phyloP scores from a whole-genome alignment of 139 green algal genomes.

The Chlamydomonas incerta region DNA sequence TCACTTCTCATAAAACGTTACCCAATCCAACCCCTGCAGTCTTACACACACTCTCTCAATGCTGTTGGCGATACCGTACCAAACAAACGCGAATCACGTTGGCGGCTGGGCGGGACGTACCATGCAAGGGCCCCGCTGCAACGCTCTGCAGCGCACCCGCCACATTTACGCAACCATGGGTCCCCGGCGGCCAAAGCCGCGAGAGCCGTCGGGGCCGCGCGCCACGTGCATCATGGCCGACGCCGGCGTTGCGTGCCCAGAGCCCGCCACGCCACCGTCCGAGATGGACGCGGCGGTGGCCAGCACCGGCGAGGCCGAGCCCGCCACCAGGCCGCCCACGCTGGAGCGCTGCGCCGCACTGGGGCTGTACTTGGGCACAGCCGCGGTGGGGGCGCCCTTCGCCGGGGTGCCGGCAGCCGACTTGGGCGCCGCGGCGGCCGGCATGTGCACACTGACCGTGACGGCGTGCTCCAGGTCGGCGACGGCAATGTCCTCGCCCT shows the following conservation, averaged over 20 bases:
- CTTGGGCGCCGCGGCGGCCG: neutral
- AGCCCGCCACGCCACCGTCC: neutral
- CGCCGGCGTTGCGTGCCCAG: neutral
- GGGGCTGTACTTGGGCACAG: neutral
- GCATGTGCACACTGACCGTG: neutral
- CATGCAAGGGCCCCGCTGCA: no score
- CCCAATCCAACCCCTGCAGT: no score
- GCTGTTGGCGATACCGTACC: no score
- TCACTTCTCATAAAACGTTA: no score
- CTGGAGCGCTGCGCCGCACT: neutral
- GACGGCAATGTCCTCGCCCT: neutral
- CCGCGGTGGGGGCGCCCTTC: neutral
- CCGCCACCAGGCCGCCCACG: no score
- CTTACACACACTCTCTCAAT: no score
- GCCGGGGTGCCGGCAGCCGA: neutral
- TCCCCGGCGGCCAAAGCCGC: constrained; percentile 36
- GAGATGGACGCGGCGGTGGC: neutral
- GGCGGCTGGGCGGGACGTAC: no score
- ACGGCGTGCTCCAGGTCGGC: neutral
- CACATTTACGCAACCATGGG: neutral
- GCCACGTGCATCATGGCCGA: constrained; percentile 9
- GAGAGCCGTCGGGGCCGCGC: constrained; percentile 47
- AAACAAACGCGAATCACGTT: no score
- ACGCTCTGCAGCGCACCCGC: no score
- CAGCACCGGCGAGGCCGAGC: no score